Evolutionary conservation across 345 rosid genomes (phyloP).

Genomic region (Pelargonium nanum): DNA sequence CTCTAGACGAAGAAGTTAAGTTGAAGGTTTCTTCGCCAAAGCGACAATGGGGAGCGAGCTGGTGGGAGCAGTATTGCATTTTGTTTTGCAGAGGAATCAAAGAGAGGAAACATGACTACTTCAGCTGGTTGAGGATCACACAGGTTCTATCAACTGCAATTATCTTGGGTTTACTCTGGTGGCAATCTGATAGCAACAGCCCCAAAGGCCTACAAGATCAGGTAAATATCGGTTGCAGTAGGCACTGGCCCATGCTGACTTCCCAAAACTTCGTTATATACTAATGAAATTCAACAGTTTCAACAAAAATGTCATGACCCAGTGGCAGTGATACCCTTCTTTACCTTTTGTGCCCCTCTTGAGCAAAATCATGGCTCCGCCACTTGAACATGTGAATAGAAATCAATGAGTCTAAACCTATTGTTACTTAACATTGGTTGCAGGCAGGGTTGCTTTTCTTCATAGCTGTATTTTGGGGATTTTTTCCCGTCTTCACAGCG

Average conservation of each 20-base stretch:
- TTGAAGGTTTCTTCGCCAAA: constrained; percentile 36
- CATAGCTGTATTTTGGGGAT: constrained; percentile 96
- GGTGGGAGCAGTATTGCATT: constrained; percentile 76
- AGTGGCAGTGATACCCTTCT: too few relatives aligned
- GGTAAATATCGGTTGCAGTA: too few relatives aligned
- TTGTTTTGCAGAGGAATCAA: constrained; percentile 80
- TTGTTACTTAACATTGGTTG: constrained; percentile 4
- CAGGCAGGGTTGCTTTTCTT: constrained; percentile 95
- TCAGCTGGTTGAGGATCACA: constrained; percentile 90
- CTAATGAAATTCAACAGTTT: too few relatives aligned
- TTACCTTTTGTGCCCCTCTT: too few relatives aligned
- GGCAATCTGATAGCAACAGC: constrained; percentile 63
- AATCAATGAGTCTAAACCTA: neutral
- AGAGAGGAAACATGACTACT: constrained; percentile 86
- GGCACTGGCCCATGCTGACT: too few relatives aligned
- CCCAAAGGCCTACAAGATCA: constrained; percentile 72
- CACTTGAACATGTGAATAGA: too few relatives aligned
- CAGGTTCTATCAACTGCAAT: constrained; percentile 87
- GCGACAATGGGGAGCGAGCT: constrained; percentile 84
- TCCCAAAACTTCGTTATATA: too few relatives aligned
- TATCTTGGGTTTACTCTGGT: constrained; percentile 91
- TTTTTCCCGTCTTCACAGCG: constrained; percentile 93
- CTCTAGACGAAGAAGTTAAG: constrained; percentile 66
- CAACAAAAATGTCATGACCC: too few relatives aligned
- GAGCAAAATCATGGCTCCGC: too few relatives aligned